These are phyloP conservation scores for Gigaspora rosea DNA, from an alignment of 192 early-diverging fungal species.

Conservation along the genomic window DNA sequence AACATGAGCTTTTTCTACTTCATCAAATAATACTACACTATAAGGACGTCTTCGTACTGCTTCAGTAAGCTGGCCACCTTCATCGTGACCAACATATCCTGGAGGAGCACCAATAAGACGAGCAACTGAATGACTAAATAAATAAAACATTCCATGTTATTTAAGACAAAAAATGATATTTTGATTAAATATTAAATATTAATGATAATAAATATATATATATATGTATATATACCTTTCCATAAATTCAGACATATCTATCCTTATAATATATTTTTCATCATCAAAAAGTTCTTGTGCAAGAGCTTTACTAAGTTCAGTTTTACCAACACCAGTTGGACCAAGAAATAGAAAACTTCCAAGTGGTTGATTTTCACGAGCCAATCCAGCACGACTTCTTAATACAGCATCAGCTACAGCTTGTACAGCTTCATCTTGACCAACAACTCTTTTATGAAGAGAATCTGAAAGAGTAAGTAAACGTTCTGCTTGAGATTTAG, in stretches of 20 bases:
- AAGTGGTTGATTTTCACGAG: conserved; percentile 75
- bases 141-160: not conserved
- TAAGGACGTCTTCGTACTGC: conserved; percentile 88
- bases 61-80: conserved; percentile 96
- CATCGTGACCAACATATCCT: conserved; percentile 96
- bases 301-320: conserved; percentile 76
- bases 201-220: too few relatives aligned
- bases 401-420: conserved; percentile 92
- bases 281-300: conserved; percentile 94
- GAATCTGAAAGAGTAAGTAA: conserved; percentile 75
- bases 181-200: not conserved
- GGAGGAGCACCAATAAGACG: conserved; percentile 94
- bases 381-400: conserved; percentile 87
- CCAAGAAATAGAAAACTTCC: conserved; percentile 96
- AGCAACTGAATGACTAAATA: conserved; percentile 70
- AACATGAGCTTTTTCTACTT: conserved; percentile 96
- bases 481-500: conserved; percentile 83
- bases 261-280: conserved; percentile 90
- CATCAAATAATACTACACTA: conserved; percentile 94
- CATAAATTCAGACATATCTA: conserved; percentile 99
- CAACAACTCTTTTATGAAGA: conserved; percentile 87
- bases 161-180: not conserved
- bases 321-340: conserved; percentile 96
- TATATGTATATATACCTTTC: conserved; percentile 53
- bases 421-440: conserved; percentile 88